Conservation (phyloP, 371 early-diverging fungal genomes). For the Rhizopus sp. region DNA sequence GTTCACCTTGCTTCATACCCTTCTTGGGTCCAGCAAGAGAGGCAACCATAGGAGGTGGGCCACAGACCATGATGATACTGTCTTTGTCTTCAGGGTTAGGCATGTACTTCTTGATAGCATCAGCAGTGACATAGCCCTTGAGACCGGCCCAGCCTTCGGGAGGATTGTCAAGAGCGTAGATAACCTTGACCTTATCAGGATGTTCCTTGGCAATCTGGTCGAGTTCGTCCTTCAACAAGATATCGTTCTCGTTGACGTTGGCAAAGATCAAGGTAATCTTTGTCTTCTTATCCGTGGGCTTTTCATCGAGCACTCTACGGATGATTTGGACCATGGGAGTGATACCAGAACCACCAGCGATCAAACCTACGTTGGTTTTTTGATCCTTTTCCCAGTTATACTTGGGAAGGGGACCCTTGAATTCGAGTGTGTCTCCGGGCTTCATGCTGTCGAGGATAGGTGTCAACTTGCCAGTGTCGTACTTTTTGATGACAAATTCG, state of each 20-base stretch:
- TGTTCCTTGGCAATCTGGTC: constrained; percentile 65
- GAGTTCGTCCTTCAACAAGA: constrained; percentile 80
- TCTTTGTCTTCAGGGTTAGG: constrained; percentile 59
- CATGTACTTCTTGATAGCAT: constrained; percentile 67
- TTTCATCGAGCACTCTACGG: constrained; percentile 68
- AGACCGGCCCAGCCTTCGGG: constrained; percentile 66
- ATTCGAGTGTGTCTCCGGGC: constrained; percentile 80
- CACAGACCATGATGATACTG: constrained; percentile 85
- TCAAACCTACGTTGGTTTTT: constrained; percentile 80
- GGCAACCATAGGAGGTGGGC: constrained; percentile 83
- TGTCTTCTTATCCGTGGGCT: constrained; percentile 70
- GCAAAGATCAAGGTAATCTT: constrained; percentile 87
- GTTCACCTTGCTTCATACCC: constrained; percentile 84
- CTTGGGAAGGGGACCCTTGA: constrained; percentile 94
- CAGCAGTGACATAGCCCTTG: constrained; percentile 70
- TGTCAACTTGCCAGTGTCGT: constrained; percentile 73
- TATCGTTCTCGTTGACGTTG: constrained; percentile 85
- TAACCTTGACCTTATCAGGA: constrained; percentile 80
- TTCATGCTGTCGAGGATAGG: constrained; percentile 75
- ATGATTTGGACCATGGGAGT: constrained; percentile 91
- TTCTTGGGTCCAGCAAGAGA: constrained; percentile 83
- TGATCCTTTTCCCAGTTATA: constrained; percentile 76
- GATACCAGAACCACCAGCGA: constrained; percentile 91
- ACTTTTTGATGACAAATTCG: constrained; percentile 89
- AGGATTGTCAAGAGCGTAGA: constrained; percentile 81